Base-by-base conservation (phyloP, 2,329 filamentous ascomycete genomes). In the Exophiala calicioides region DNA sequence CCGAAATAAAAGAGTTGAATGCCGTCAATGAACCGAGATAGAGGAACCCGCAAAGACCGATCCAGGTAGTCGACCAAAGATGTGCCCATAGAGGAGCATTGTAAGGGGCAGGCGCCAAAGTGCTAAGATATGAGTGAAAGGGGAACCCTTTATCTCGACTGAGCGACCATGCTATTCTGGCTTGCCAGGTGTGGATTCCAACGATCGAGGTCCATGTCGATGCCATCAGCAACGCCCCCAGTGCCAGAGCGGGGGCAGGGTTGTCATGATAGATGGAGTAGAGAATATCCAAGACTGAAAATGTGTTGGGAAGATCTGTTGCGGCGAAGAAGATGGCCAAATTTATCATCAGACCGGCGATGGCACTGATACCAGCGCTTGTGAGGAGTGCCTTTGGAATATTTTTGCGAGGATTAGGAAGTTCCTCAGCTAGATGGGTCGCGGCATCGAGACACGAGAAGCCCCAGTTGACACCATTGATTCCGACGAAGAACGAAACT, bases 11-110 rank as follows among this genome's bases (percentile, higher is more conserved):
- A n/a, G 48, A 31, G 32, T 47, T 51, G 62, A 81, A 81, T 3
- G 77, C 78, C 5, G 39, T 15, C 8, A 24, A 18, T 13, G 31
- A 47, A 27, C 35, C 50, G 18, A 53, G 27, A 20, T 78, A 76
- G 52, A 81, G 38, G 26, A 26, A 45, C 18, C 45, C 45, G 18
- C 29, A 29, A 12, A 49, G 32, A 16, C 23, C 33, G 3, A 29
- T 34, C 18, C 16, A 24, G 39, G 13, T 24, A 26, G 15, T 29
- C 4, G 23, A 36, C 32, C 31, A 49, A n/a, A 44, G 39, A 34
- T 29, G 32, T 5, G 45, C 45, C 38, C 39, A 44, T 23, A 49
- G n/a, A n/a, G 45, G 45, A 26, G 27, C 38, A 8, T 35, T 7
- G 20, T 29, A 49, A 5, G 38, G 45, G 8, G 35, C 36, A n/a